Evolutionary conservation across 2,329 filamentous ascomycete species (phyloP), one percentile per base, ranked within the genome.

Genomic region (Fusarium tricinctum): DNA sequence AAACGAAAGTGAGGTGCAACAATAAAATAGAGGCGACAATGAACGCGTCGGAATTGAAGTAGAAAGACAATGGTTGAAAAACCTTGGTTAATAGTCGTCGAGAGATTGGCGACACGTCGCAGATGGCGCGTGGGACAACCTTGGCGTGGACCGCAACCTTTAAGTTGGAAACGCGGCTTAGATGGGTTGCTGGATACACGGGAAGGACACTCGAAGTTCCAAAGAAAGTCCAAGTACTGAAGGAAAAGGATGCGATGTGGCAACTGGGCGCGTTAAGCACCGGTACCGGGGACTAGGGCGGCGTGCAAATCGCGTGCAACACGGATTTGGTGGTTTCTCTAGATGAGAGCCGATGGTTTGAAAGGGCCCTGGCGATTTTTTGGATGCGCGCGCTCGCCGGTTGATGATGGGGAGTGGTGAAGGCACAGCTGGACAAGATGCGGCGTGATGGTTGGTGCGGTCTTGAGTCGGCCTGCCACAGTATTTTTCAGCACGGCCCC

Each of bases 311-410:
- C 81, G 85, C 84, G 85, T 85, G 81, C 80, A 81, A 83, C 81
- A 80, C 79, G 80, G 81, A 81, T 80, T 81, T 82, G 79, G 81
- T 80, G 80, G 80, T 78, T 78, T 82, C 81, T 83, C 79, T 78
- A 80, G 85, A 87, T 87, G 84, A 82, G 78, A 81, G 80, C 84
- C 80, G 85, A 88, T 88, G 85, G 79, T 83, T 84, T 83, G 82
- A 82, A 82, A 83, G 82, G 83, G 84, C 83, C 84, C 81, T 83
- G 84, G 84, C 82, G 85, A 86, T 86, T 84, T 86, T 86, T 86
- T 84, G 80, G 84, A 87, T 88, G 85, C 85, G 85, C 85, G 85
- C 83, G 78, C 81, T 84, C 79, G 80, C 81, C 80, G 75, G 74
- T 79, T 81, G 79, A 82, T 82, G 81, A 83, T 82, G 81, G 79